Evolutionary conservation across 2,329 filamentous ascomycete species (phyloP), one percentile per base, ranked within the genome.

Genomic region (Fusarium sp.): DNA sequence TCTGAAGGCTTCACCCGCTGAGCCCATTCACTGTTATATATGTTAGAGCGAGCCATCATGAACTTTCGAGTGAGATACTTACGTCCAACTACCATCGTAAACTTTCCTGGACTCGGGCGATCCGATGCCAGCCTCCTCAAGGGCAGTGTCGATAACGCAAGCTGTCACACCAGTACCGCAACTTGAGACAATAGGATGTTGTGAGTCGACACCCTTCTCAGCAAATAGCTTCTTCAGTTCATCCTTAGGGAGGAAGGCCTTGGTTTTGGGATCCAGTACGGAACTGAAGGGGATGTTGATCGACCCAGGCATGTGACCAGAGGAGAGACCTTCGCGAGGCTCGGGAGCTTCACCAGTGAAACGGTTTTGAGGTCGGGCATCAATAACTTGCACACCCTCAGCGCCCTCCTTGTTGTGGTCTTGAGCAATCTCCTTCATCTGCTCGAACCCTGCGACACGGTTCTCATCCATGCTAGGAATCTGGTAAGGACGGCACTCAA

Each of bases 41-140:
- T 80, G 77, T 67, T 63, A 63, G 44, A 52, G 55, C 41, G 33
- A 15, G 34, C 9, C 34, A 49, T 16, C 34, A 46, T 57, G 28
- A 34, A 38, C n/a, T 50, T 37, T 13, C 26, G 20, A n/a, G 33
- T 15, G 38, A 26, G 57, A 12, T 11, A 91, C 92, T 89, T 84
- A 97, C 87, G 96, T 98, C 96, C 96, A 99, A 80, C 94, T 97
- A 47, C 96, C 96, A 78, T 99, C 96, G 75, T 99, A 99, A 23
- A 99, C 85, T 76, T 87, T 90, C 71, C 92, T 88, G 56, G 87
- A 87, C 64, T 89, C 86, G 0, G 86, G 80, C 6, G 87, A 83
- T 3, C 91, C 92, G 76, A 89, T 94, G 2, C 89, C 90, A 23
- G 94, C 93, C 78, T 93, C 89, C 31, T 88, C 88, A 55, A 99